Conservation (phyloP, 768 basidiomycete genomes). For the Podaxis sp. region DNA sequence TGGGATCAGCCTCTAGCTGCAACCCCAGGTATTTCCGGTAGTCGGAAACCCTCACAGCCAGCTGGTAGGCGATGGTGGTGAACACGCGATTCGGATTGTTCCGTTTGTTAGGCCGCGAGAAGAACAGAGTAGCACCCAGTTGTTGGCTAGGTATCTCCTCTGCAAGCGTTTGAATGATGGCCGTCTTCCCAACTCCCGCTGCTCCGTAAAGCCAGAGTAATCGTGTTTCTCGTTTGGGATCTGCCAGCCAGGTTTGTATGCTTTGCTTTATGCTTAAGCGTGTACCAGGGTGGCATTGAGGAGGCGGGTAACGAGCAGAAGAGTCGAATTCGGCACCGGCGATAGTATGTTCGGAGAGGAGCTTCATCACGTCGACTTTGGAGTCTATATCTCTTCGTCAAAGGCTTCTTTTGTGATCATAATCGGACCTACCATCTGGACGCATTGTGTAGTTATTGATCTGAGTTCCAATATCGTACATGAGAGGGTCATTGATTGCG, state of each 20-base stretch:
- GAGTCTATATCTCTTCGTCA: no score
- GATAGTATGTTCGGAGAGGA: neutral
- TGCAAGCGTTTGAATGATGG: neutral
- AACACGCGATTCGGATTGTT: neutral
- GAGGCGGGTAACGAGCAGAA: neutral
- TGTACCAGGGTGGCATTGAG: neutral
- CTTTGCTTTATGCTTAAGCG: neutral
- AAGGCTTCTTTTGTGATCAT: no score
- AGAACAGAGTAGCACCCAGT: neutral
- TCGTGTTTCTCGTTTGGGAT: neutral
- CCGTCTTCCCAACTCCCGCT: neutral
- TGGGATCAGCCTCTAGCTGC: neutral
- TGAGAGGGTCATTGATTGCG: no score
- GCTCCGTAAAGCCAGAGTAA: neutral
- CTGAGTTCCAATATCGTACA: no score
- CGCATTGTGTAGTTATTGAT: no score
- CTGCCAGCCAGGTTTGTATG: neutral
- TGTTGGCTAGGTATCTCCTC: neutral
- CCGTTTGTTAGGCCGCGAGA: neutral
- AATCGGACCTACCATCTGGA: no score
- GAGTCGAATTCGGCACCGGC: neutral
- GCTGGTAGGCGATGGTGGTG: neutral
- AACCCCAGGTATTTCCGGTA: neutral
- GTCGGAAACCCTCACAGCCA: neutral
- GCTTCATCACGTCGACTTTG: no score